Conservation (phyloP, 169 alveolate species). For the Cryptosporidium baileyi region DNA sequence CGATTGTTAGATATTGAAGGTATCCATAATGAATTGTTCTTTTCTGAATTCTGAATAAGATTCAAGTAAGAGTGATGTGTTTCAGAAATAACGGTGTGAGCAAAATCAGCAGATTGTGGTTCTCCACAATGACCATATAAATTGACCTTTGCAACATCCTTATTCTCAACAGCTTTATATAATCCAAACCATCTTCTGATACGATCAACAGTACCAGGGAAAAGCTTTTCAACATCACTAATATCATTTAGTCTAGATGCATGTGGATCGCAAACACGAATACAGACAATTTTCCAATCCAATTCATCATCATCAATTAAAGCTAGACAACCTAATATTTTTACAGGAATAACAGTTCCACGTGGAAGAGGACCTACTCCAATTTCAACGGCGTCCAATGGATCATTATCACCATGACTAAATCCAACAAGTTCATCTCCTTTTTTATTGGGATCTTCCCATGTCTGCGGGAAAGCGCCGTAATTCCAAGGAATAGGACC, state of each 20-base stretch:
- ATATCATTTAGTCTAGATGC: slow-evolving; percentile 75
- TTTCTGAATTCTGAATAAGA: background rate
- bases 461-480: slow-evolving; percentile 92
- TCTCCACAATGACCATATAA: slow-evolving; percentile 68
- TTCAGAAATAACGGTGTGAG: slow-evolving; percentile 41
- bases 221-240: slow-evolving; percentile 73
- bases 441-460: slow-evolving; percentile 87
- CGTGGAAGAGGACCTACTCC: slow-evolving; percentile 77
- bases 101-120: slow-evolving; percentile 64
- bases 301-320: slow-evolving; percentile 89
- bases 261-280: slow-evolving; percentile 77
- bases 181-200: slow-evolving; percentile 68
- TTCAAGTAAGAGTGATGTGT: slow-evolving; percentile 46
- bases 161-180: slow-evolving; percentile 59
- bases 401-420: slow-evolving; percentile 90
- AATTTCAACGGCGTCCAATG: slow-evolving; percentile 90
- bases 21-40: slow-evolving; percentile 26
- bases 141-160: slow-evolving; percentile 62
- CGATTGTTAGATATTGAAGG: background rate
- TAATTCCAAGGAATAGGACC: slow-evolving; percentile 89
- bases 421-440: slow-evolving; percentile 53
- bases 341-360: slow-evolving; percentile 52
- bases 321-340: slow-evolving; percentile 89
- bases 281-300: slow-evolving; percentile 90
- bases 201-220: slow-evolving; percentile 77